Evolutionary conservation across 2,329 filamentous ascomycete genomes (phyloP).

Genomic region (Alternaria incomplexa): DNA sequence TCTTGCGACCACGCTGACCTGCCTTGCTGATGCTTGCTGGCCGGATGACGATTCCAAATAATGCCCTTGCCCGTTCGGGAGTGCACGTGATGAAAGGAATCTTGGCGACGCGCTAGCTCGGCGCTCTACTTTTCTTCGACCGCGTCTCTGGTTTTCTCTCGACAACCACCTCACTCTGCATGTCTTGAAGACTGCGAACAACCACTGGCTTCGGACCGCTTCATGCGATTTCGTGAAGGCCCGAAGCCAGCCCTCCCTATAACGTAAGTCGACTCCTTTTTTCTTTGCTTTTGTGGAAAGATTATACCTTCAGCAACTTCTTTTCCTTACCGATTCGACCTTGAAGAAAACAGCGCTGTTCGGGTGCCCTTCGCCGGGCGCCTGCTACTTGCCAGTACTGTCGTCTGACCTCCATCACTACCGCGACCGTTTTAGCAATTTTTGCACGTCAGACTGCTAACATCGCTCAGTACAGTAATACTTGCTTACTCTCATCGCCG

Average conservation of each 20-base stretch:
- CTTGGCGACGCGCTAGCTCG: slow-evolving; percentile 24
- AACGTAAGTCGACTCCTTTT: slow-evolving; percentile 11
- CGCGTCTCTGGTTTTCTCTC: slow-evolving; percentile 15
- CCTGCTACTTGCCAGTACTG: slow-evolving; percentile 93
- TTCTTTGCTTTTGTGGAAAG: slow-evolving; percentile 55
- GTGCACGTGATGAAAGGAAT: slow-evolving; percentile 7
- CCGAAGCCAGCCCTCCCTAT: slow-evolving; percentile 5
- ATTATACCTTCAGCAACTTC: slow-evolving; percentile 81
- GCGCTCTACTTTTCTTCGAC: slow-evolving; percentile 28
- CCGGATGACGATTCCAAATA: slow-evolving; percentile 18
- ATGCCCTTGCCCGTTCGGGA: slow-evolving; percentile 8
- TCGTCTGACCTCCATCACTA: slow-evolving; percentile 68
- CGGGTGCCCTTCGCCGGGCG: slow-evolving; percentile 66
- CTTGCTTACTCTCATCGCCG: slow-evolving; percentile 3
- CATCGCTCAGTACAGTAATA: slow-evolving; percentile 3
- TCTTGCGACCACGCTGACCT: background rate
- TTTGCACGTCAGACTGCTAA: slow-evolving; percentile 17
- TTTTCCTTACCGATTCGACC: slow-evolving; percentile 89
- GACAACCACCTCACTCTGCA: background rate
- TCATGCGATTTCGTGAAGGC: background rate
- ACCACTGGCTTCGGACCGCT: slow-evolving; percentile 11
- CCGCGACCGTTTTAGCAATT: background rate
- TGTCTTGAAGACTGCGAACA: background rate
- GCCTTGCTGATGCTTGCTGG: background rate
- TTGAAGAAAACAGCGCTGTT: slow-evolving; percentile 76